These are phyloP conservation scores for Pythium aphanidermatum DNA, from an alignment of 352 stramenopile species.

Conservation along the genomic window DNA sequence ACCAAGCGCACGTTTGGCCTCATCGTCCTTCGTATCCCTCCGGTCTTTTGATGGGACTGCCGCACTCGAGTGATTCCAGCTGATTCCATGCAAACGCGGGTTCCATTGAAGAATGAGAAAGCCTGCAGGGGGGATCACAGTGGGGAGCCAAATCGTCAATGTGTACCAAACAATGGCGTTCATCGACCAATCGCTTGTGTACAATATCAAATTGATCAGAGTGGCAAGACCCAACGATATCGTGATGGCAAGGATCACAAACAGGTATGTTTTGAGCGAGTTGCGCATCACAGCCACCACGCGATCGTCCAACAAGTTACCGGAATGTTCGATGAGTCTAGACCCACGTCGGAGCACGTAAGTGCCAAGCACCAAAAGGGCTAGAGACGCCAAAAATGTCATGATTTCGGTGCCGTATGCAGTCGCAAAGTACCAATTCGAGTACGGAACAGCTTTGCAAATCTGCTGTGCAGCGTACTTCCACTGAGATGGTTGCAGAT, in stretches of 20 bases:
- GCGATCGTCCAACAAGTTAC: slow-evolving; percentile 66
- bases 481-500: slow-evolving; percentile 79
- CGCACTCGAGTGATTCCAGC: slow-evolving; percentile 30
- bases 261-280: slow-evolving; percentile 72
- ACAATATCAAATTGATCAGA: slow-evolving; percentile 60
- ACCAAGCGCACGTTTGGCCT: slow-evolving; percentile 10
- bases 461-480: slow-evolving; percentile 59
- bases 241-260: slow-evolving; percentile 68
- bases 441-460: slow-evolving; percentile 62
- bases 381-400: slow-evolving; percentile 54
- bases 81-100: slow-evolving; percentile 62
- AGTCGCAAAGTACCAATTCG: slow-evolving; percentile 52
- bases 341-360: slow-evolving; percentile 68
- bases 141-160: slow-evolving; percentile 76
- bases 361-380: slow-evolving; percentile 54
- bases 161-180: slow-evolving; percentile 76
- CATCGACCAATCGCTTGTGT: slow-evolving; percentile 54
- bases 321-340: slow-evolving; percentile 65
- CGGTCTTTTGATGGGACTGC: neutral
- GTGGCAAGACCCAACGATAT: slow-evolving; percentile 53
- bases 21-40: slow-evolving; percentile 37
- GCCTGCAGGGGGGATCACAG: slow-evolving; percentile 57
- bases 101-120: slow-evolving; percentile 87
- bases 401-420: slow-evolving; percentile 45
- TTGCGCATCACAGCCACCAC: slow-evolving; percentile 70